Evolutionary conservation across 768 basidiomycete species (phyloP), one percentile per base, ranked within the genome.

Genomic region (Boletales sp.): DNA sequence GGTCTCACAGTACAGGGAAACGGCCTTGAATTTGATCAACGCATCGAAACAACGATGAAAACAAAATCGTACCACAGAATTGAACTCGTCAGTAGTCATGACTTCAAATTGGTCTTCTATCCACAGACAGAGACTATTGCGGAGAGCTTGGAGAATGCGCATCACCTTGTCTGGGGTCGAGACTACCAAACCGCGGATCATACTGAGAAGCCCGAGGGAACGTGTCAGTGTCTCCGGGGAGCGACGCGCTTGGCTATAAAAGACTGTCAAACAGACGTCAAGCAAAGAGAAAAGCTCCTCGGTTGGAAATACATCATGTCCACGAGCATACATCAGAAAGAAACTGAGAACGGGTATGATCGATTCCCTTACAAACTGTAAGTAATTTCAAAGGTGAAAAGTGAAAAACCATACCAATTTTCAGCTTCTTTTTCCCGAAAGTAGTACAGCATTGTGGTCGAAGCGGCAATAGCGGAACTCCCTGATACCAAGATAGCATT

Each of bases 81-180:
- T 76, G 47, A 80, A 77, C 29, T 81, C 75, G 8, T 69, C 57
- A 5, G 72, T 70, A 3, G 67, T 55, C 43, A 85, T 66, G 14
- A 70, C 50, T 19, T 69, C 65, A 0, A 55, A 39, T 34, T 70
- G 70, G 50, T 84, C 83, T 38, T 69, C 70, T 18, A 85, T 74
- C 84, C 84, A 86, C 29, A 65, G 55, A 46, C 67, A 69, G 5
- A 83, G 55, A 18, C 77, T 63, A 31, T 68, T 59, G 19, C 72
- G 69, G 24, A 79, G 62, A 11, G 51, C 51, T 14, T 55, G 56
- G 9, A 83, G 53, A n/a, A 76, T 57, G 11, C 55, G 56, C 8
- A 75, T 56, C 10, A 74, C 65, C 18, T 66, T 53, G 0, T 46
- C 43, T 4, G 65, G 57, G 1, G 61, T 55, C 7, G 62, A 64